Base-by-base conservation (phyloP, 2,329 filamentous ascomycete species). In the Onygenales sp. region DNA sequence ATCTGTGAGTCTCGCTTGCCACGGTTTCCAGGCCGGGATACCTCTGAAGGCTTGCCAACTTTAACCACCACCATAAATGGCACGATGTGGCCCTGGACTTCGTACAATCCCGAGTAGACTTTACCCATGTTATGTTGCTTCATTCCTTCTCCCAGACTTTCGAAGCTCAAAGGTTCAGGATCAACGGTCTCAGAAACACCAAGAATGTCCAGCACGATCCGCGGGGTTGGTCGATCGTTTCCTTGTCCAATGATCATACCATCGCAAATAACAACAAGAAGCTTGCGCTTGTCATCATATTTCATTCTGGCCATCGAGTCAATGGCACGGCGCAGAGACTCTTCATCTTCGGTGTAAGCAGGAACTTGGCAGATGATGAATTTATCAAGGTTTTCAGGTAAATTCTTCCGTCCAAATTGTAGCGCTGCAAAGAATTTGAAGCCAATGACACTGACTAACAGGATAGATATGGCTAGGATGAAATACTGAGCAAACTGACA, bases 71-170 rank as follows among this genome's bases (percentile, higher is more conserved):
- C 93, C 68, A 98, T 70, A 81, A 95, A 98, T 21, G 93, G 93
- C 45, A 98, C 93, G 61, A 98, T 97, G 67, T 98, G 92, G 58
- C 93, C 93, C 66, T 96, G 88, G 6, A 96, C 91, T 72, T 98
- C 93, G 69, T 98, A 98, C 4, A 98, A 78, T 65, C 93, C 93
- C 17, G 93, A 96, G 73, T 98, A 98, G 59, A 96, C 84, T 73
- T 98, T 98, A 70, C 88, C 93, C 92, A 97, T 97, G 71, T 98
- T 98, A 77, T 97, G 93, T 70, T 97, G 93, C 74, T 95, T 95
- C 73, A 87, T 82, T 67, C 93, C 93, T 72, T 97, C 92, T 55
- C 93, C 93, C 37, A 98, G 81, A 66, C 89, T 92, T 68, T 98
- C 92, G 63, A 98, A 98, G 77, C 90, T 96, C 54, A 98, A 78